Evolutionary conservation across 345 rosid genomes (phyloP), one percentile per base, ranked within the genome.

Genomic region (Linum trigynum): DNA sequence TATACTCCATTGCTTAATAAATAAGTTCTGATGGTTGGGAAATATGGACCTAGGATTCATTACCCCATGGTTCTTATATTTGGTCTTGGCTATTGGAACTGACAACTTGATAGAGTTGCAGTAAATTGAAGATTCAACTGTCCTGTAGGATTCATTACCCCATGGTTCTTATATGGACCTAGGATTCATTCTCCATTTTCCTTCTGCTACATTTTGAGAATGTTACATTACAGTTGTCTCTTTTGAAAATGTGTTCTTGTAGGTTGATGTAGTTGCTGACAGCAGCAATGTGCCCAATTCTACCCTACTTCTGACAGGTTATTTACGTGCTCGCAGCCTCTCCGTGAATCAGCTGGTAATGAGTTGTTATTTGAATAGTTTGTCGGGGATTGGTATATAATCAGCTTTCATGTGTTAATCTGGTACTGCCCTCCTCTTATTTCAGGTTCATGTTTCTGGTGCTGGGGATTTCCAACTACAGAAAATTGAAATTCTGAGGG

Each of bases 331-430:
- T 67, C 88, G 50, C 62, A 69, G 79, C 69, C 83, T 92, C 37
- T 90, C 95, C 16, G 86, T 84, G 67, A 90, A 88, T 72, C 99
- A 90, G 75, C 85, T 92, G 97, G 99, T 90, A 82, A 74, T 61
- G 63, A 41, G 38, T 68, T 71, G n/a, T 58, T 55, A 23, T 63
- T 63, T 50, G 7, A 32, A 59, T 65, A 64, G 45, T 50, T 53
- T 74, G 55, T 53, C 3, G 23, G 1, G 3, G 39, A 17, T 23
- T 38, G 41, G 1, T 59, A 8, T 55, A 55, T 39, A 3, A 15
- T 38, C 23, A 59, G 32, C 8, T 38, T 7, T 53, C 38, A 35
- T 62, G 58, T 57, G 63, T 57, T 72, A 43, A 62, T 68, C 64
- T 38, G 68, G 56, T 63, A 37, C 69, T 69, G 56, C 38, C 57